Conservation (phyloP, 2,329 filamentous ascomycete species). For the Orbilia blumenaviensis region DNA sequence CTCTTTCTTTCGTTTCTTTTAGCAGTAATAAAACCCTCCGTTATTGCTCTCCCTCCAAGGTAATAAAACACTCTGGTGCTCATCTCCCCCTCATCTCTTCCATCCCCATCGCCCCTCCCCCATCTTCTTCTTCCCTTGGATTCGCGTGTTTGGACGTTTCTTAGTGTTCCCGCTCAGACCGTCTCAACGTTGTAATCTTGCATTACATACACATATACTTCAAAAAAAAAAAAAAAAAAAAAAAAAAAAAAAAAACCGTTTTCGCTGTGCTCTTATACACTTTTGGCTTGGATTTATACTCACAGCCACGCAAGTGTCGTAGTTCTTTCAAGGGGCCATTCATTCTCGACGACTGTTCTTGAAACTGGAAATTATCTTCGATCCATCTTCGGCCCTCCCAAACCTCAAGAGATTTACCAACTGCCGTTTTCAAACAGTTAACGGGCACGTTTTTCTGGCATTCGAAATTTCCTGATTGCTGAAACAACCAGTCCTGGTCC, state of each 20-base stretch:
- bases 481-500: constrained; percentile 40
- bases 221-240: no score
- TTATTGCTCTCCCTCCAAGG: constrained; percentile 43
- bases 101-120: constrained; percentile 6
- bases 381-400: constrained; percentile 13
- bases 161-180: constrained; percentile 39
- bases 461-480: constrained; percentile 20
- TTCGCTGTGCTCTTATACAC: constrained; percentile 12
- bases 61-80: constrained; percentile 50
- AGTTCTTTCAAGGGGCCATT: constrained; percentile 1
- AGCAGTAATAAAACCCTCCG: constrained; percentile 27
- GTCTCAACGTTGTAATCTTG: no score
- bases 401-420: constrained; percentile 13
- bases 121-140: constrained; percentile 12
- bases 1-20: constrained; percentile 6
- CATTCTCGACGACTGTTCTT: constrained; percentile 27
- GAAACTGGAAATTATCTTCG: constrained; percentile 4
- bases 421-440: constrained; percentile 21
- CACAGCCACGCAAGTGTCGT: constrained; percentile 22
- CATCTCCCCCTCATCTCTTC: constrained; percentile 47
- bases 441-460: constrained; percentile 38
- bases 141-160: constrained; percentile 25
- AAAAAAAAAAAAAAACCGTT: background rate
- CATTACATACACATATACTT: no score
- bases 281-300: constrained; percentile 36